A percentile compares a stretch with the other conserved stretches of the same genome.
Conservation (phyloP, 331 rosid genomes). For the Quercus phellos region DNA sequence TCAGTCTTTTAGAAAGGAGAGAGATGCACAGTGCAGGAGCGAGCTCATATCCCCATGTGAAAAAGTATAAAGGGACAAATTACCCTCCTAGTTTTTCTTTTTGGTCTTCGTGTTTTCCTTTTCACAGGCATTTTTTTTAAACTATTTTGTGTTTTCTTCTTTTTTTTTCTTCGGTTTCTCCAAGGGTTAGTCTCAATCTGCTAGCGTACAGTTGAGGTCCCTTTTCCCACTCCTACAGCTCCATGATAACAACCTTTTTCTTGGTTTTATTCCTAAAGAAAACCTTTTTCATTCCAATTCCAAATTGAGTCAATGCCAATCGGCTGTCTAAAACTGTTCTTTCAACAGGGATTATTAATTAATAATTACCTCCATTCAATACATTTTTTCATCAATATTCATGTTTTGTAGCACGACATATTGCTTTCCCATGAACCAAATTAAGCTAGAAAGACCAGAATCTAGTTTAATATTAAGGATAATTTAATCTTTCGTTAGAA, state of each 20-base stretch:
- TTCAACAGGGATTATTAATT: not conserved
- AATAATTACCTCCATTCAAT: not conserved
- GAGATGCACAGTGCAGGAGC: not conserved
- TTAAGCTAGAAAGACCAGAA: too few species aligned
- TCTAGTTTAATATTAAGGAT: too few species aligned
- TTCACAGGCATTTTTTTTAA: slow-evolving; percentile 11
- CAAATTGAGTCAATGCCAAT: too few species aligned
- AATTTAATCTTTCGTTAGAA: too few species aligned
- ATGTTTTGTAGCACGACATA: too few species aligned
- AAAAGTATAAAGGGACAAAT: slow-evolving; percentile 34
- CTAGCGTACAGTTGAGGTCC: slow-evolving; percentile 11
- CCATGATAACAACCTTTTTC: slow-evolving; percentile 18
- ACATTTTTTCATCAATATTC: not conserved
- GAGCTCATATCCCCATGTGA: slow-evolving; percentile 53
- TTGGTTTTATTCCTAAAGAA: not conserved
- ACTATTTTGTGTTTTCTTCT: not conserved
- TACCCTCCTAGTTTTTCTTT: slow-evolving; percentile 34
- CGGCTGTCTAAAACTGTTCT: not conserved
- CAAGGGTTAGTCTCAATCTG: slow-evolving; percentile 24
- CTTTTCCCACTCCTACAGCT: not conserved
- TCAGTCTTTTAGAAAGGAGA: not conserved
- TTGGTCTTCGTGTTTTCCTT: slow-evolving; percentile 34
- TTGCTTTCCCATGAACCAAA: too few species aligned
- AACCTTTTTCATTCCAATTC: not conserved
- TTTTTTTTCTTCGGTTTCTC: slow-evolving; percentile 12